Evolutionary conservation across 495 filamentous ascomycete genomes (phyloP), one percentile per base, ranked within the genome.

Genomic region (Trypethelium eluteriae): DNA sequence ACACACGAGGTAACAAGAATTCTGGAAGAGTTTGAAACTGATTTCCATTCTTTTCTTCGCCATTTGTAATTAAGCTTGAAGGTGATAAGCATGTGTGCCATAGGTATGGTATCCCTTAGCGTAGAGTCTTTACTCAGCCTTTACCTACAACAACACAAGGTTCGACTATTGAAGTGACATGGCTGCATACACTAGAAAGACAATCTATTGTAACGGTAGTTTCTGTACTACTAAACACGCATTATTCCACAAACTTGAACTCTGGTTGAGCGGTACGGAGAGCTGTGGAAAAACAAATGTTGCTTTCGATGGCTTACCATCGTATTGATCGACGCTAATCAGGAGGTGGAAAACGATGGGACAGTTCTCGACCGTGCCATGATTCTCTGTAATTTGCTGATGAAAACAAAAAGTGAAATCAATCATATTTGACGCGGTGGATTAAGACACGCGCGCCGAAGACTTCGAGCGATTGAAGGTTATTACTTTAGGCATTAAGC

Each of bases 1-100:
- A 36, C 7, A 10, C 2, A 59, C 25, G 32, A 18, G n/a, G 53
- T 35, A 7, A 18, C 25, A 6, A 14, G 53, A 59, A 3, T 59
- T 59, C 53, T 59, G 53, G 53, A 59, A 59, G 32, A 35, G 7
- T 59, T 59, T 59, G 53, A 59, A 59, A 59, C 53, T 14, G 14
- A 59, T 36, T 9, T 35, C 53, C 3, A 1, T 44, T 44, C 41
- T 14, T 32, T 59, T 59, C 49, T 59, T 59, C 14, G 32, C 34
- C 25, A 35, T 25, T 18, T n/a, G 32, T 32, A 59, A 35, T 59
- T 59, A 59, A 59, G 18, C n/a, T 44, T 44, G 41, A 44, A 44
- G 14, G 25, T 25, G 25, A 44, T 44, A 44, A 44, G 41, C 41
- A 14, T 44, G 41, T 14, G 41, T 44, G 41, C 41, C 41, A 44